These are phyloP conservation scores for Aspergillus phoenicis DNA, from an alignment of 2,329 filamentous ascomycete species.

Conservation along the genomic window DNA sequence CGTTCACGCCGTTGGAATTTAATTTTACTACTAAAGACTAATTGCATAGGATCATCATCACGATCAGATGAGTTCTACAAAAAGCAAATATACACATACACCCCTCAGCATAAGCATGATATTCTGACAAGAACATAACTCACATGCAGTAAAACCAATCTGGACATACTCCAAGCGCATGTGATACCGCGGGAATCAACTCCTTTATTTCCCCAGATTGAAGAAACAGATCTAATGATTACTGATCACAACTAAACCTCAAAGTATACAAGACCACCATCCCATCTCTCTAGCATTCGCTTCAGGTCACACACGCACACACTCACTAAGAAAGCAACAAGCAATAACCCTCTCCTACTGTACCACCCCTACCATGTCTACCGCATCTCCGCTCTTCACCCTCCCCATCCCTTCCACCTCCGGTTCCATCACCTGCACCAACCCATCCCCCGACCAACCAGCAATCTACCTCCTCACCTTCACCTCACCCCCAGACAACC, in stretches of 20 bases:
- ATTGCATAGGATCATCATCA: background rate
- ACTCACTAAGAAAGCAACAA: background rate
- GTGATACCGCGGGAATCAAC: background rate
- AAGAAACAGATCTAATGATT: too few species aligned
- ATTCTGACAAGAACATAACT: background rate
- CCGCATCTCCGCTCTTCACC: slow-evolving; percentile 56
- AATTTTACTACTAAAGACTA: too few species aligned
- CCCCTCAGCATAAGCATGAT: background rate
- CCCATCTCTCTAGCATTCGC: background rate
- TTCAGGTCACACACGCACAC: background rate
- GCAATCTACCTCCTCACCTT: slow-evolving; percentile 73
- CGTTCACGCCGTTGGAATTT: too few species aligned
- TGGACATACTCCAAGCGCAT: background rate
- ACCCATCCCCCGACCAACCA: slow-evolving; percentile 52
- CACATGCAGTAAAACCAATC: background rate
- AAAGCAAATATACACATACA: background rate
- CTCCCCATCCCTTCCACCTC: slow-evolving; percentile 58
- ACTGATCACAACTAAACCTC: background rate
- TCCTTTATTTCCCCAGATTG: background rate
- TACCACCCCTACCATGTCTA: slow-evolving; percentile 24
- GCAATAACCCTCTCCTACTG: too few species aligned
- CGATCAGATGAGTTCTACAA: background rate
- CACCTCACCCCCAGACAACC: slow-evolving; percentile 72
- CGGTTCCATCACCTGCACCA: slow-evolving; percentile 65
- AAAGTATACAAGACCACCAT: background rate